Base-by-base conservation (phyloP, 1,139 yeast genomes). In the Blastobotrys malaysiensis region DNA sequence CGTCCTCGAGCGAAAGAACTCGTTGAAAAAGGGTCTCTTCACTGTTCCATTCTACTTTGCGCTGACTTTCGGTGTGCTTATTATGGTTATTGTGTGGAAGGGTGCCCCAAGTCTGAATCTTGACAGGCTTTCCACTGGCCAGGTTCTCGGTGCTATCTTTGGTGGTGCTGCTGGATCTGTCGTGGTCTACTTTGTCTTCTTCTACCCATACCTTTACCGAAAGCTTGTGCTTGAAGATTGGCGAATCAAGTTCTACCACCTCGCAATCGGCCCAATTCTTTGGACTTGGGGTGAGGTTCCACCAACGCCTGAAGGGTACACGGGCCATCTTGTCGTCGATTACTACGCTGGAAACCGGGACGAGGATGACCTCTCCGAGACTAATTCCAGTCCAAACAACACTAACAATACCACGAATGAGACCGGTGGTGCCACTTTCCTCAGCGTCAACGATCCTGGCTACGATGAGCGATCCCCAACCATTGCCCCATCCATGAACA, bases 181-280 rank as follows among this genome's bases (percentile, higher is more conserved):
- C 31, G 57, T 71, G 1, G 55, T 85, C 20, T 83, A 83, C 69
- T 67, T 80, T 67, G 46, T 79, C 31, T 80, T 84, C 72, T 72
- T 83, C 55, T 77, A 73, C 67, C 95, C 95, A 55, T 83, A 72
- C 70, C 79, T 82, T 70, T 74, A 77, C 65, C 80, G 90, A 72
- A 81, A 78, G 67, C 70, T 86, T 52, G 71, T 83, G 36, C 71
- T 79, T 61, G 75, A 81, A 55, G 95, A 86, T 69, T 83, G 90
- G 88, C 82, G 85, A 49, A 72, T 86, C 55, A 75, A 70, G 64
- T 79, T 80, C 78, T 82, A 77, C 65, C 84, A 84, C 57, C 64
- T 82, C 56, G 68, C 77, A 55, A 63, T 73, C 55, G 91, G 90
- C 24, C 88, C 89, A 53, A 62, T 72, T 46, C 81, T 73, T 62